These are phyloP conservation scores for Suhomyces sp. DNA, from an alignment of 805 yeast species.

Conservation along the genomic window DNA sequence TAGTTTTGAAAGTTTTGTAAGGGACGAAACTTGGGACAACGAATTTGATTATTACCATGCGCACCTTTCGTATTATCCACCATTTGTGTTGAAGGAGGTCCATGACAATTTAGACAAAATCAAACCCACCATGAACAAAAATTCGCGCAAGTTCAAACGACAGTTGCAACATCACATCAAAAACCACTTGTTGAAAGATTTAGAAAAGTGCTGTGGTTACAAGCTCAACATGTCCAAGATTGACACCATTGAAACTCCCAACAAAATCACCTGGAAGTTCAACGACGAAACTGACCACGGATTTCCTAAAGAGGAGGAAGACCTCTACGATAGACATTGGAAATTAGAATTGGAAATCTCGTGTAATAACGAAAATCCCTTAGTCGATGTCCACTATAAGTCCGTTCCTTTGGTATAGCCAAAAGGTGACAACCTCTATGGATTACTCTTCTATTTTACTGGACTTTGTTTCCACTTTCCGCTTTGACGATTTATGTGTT, in stretches of 20 bases:
- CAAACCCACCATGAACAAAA: slow-evolving; percentile 68
- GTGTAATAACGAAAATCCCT: slow-evolving; percentile 64
- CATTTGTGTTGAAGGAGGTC: slow-evolving; percentile 63
- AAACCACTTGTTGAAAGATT: slow-evolving; percentile 66
- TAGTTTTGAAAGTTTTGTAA: slow-evolving; percentile 59
- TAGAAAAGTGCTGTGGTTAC: slow-evolving; percentile 59
- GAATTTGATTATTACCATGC: slow-evolving; percentile 70
- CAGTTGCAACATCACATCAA: slow-evolving; percentile 73
- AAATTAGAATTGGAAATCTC: slow-evolving; percentile 60
- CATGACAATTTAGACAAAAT: slow-evolving; percentile 70
- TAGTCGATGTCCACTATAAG: slow-evolving; percentile 62
- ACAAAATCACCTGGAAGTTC: slow-evolving; percentile 61
- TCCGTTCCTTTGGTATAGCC: slow-evolving; percentile 43
- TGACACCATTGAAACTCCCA: slow-evolving; percentile 47
- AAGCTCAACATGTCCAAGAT: slow-evolving; percentile 48
- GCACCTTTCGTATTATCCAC: slow-evolving; percentile 66
- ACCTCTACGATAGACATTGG: slow-evolving; percentile 53
- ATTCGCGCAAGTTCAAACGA: slow-evolving; percentile 67
- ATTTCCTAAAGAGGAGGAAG: slow-evolving; percentile 43
- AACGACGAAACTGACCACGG: slow-evolving; percentile 59
- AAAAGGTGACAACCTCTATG: not conserved
- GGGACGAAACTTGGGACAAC: slow-evolving; percentile 74
- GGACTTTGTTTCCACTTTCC: not conserved
- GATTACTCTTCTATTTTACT: not conserved
- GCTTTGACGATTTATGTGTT: not conserved